Evolutionary conservation across 176 grass and related monocot species (phyloP).

Genomic region (Zea mays): Zm-B73-REFERENCE-NAM-5.0 NC_050098.1:134797001-134797500

Average conservation of each 20-base stretch:
- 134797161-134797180: not conserved
- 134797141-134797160: slow-evolving; percentile 36
- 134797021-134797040: slow-evolving; percentile 49
- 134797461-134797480: not conserved
- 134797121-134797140: not conserved
- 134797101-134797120: not conserved
- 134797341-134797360: not conserved
- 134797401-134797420: not conserved
- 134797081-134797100: slow-evolving; percentile 35
- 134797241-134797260: not conserved
- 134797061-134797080: not conserved
- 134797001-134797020: slow-evolving; percentile 86
- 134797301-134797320: not conserved
- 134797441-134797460: not conserved
- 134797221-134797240: not conserved
- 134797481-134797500: not conserved
- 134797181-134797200: slow-evolving; percentile 11
- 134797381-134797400: not conserved
- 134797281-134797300: not conserved
- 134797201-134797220: not conserved
- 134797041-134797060: slow-evolving; percentile 33
- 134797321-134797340: not conserved
- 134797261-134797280: not conserved
- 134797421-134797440: not conserved
- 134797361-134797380: not conserved